These are phyloP conservation scores for Monilinia vaccinii-corymbosi DNA, from an alignment of 2,329 filamentous ascomycete species.

Conservation along the genomic window DNA sequence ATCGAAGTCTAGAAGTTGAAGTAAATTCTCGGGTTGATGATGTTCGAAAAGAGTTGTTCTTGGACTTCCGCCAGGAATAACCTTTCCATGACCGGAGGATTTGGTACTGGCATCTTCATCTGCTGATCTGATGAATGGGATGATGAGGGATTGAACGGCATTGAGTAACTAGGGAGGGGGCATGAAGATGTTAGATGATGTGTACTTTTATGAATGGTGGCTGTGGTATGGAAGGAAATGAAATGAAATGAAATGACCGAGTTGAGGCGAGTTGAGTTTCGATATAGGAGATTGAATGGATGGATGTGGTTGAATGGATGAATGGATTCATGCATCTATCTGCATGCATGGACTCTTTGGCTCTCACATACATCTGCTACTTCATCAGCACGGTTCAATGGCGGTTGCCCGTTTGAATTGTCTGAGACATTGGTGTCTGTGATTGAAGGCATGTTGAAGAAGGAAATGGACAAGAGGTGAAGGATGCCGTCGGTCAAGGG, in stretches of 20 bases:
- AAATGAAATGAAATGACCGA: too few species aligned
- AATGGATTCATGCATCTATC: too few species aligned
- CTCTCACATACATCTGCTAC: conserved; percentile 36
- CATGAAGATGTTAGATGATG: conserved; percentile 12
- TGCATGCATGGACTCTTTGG: too few species aligned
- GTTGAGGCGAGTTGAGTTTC: neutral
- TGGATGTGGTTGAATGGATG: neutral
- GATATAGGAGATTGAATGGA: neutral
- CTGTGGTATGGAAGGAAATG: neutral
- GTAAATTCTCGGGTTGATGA: conserved; percentile 48
- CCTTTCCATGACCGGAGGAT: conserved; percentile 41
- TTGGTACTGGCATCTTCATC: conserved; percentile 52
- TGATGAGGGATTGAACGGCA: conserved; percentile 56
- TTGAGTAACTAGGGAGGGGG: conserved; percentile 61
- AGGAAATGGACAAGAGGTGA: neutral
- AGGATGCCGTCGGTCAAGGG: neutral
- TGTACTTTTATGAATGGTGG: neutral
- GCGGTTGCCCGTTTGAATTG: neutral
- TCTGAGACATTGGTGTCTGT: conserved; percentile 6
- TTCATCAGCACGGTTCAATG: conserved; percentile 34
- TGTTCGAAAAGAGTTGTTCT: conserved; percentile 56
- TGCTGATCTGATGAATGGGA: conserved; percentile 62
- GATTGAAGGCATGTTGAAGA: conserved; percentile 6
- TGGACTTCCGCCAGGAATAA: conserved; percentile 31
- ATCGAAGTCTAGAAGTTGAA: conserved; percentile 46